A percentile compares a stretch with the other conserved stretches of the same genome.
Conservation (phyloP, 306 rosid genomes). For the Vigna radiata region DNA sequence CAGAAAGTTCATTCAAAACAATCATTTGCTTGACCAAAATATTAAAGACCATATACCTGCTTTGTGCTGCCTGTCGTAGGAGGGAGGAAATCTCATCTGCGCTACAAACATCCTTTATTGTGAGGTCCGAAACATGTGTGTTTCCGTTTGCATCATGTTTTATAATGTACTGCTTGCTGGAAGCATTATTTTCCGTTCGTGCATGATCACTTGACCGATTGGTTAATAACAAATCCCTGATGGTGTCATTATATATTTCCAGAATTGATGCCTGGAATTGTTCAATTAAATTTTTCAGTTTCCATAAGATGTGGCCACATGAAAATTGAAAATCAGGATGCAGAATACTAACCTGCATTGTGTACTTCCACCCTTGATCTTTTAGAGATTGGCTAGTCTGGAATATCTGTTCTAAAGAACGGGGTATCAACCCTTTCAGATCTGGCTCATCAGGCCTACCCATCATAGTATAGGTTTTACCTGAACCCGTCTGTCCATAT, state of each 20-base stretch:
- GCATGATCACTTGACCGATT: constrained; percentile 63
- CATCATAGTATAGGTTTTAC: constrained; percentile 95
- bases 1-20: background rate
- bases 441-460: constrained; percentile 82
- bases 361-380: constrained; percentile 88
- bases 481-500: constrained; percentile 95
- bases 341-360: constrained; percentile 73
- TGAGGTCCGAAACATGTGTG: constrained; percentile 83
- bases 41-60: constrained; percentile 66
- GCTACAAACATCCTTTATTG: constrained; percentile 79
- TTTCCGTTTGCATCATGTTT: constrained; percentile 92
- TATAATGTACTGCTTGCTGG: constrained; percentile 80
- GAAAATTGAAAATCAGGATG: constrained; percentile 16
- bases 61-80: constrained; percentile 80
- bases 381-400: constrained; percentile 78
- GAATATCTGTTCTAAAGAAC: constrained; percentile 89
- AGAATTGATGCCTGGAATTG: constrained; percentile 75
- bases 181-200: constrained; percentile 61
- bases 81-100: constrained; percentile 90
- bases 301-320: constrained; percentile 26
- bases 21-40: constrained; percentile 15
- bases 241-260: constrained; percentile 90
- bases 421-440: constrained; percentile 90
- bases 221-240: constrained; percentile 80
- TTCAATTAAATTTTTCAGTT: constrained; percentile 28